These are phyloP conservation scores for Filobasidium wieringae DNA, from an alignment of 768 basidiomycete species.

Conservation along the genomic window DNA sequence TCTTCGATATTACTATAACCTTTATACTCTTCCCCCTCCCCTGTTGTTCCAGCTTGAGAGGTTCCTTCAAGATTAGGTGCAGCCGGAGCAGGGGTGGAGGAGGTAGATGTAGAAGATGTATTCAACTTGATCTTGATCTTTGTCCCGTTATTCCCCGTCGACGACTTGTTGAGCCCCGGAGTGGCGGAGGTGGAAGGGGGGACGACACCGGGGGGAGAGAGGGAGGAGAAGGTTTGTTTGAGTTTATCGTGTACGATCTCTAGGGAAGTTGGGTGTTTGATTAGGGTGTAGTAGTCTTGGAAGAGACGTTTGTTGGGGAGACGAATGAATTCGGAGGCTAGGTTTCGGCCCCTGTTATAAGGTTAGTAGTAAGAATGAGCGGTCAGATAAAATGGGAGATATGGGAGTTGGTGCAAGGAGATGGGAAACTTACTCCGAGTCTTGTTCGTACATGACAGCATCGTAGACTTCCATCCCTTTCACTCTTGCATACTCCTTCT, in stretches of 20 bases:
- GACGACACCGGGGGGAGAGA: background rate
- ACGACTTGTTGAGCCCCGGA: background rate
- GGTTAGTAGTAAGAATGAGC: background rate
- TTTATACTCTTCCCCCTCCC: background rate
- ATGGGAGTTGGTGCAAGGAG: background rate
- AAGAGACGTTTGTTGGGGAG: slow-evolving; percentile 16
- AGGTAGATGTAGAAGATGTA: no score
- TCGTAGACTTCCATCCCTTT: slow-evolving; percentile 25
- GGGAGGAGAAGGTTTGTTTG: background rate
- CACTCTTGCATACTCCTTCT: slow-evolving; percentile 16
- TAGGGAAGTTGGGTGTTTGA: slow-evolving; percentile 32
- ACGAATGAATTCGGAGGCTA: slow-evolving; percentile 1
- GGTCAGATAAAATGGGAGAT: background rate
- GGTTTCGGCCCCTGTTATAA: background rate
- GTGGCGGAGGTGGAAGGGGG: slow-evolving; percentile 17
- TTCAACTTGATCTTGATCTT: background rate
- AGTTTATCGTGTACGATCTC: slow-evolving; percentile 19
- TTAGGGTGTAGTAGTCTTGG: slow-evolving; percentile 33
- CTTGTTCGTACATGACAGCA: slow-evolving; percentile 22
- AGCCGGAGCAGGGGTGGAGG: background rate
- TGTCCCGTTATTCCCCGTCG: no score
- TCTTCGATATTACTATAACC: slow-evolving; percentile 27
- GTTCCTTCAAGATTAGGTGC: background rate
- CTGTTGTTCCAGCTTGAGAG: background rate
- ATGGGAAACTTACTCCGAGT: slow-evolving; percentile 22